Evolutionary conservation across 768 basidiomycete species (phyloP).

Genomic region (Lactifluus hygrophoroides): DNA sequence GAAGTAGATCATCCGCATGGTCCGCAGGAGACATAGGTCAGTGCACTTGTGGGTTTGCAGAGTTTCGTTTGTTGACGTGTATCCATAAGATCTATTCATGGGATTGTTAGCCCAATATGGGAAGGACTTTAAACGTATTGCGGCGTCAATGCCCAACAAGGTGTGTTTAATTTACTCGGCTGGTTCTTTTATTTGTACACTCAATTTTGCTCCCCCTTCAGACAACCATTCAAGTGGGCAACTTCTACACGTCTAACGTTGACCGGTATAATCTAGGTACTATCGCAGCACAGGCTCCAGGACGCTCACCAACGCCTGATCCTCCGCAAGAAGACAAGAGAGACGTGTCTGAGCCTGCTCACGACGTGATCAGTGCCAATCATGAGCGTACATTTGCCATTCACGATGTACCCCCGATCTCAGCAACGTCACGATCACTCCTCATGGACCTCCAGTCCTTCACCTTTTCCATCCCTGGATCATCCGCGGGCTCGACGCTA

Average conservation of each 20-base stretch:
- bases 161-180: slow-evolving; percentile 26
- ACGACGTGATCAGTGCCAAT: background rate
- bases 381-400: slow-evolving; percentile 8
- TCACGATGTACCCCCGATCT: slow-evolving; percentile 10
- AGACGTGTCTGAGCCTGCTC: slow-evolving; percentile 12
- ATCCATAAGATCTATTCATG: slow-evolving; percentile 39
- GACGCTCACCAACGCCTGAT: slow-evolving; percentile 27
- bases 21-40: slow-evolving; percentile 59
- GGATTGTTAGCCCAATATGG: slow-evolving; percentile 53
- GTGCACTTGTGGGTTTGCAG: slow-evolving; percentile 18
- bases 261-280: slow-evolving; percentile 33
- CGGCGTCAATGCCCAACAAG: slow-evolving; percentile 57
- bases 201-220: slow-evolving; percentile 19
- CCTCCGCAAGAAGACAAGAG: slow-evolving; percentile 18
- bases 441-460: slow-evolving; percentile 7
- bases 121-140: slow-evolving; percentile 60
- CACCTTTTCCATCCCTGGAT: slow-evolving; percentile 2
- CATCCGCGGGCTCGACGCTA: slow-evolving; percentile 7
- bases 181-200: background rate
- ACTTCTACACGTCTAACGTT: slow-evolving; percentile 41
- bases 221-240: slow-evolving; percentile 49
- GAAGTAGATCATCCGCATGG: slow-evolving; percentile 34
- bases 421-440: slow-evolving; percentile 15
- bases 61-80: slow-evolving; percentile 15
- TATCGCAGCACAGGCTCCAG: slow-evolving; percentile 10